Conservation (phyloP, 1,139 yeast species). For the Lodderomyces beijingensis region DNA sequence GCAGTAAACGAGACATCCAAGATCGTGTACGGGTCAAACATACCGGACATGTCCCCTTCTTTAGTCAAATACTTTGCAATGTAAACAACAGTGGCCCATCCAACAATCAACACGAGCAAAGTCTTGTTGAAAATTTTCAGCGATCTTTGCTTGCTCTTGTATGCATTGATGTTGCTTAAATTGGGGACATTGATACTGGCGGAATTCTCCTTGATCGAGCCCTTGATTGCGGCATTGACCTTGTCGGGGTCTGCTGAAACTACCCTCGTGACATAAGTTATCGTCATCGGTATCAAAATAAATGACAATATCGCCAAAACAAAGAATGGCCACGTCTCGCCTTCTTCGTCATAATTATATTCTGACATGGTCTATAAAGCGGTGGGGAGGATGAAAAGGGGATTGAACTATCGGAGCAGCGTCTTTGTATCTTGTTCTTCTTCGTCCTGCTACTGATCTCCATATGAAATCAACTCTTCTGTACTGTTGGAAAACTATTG, state of each 20-base stretch:
- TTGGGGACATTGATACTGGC: slow-evolving; percentile 38
- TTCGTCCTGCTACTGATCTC: not conserved
- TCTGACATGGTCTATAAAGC: slow-evolving; percentile 37
- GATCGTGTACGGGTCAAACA: slow-evolving; percentile 88
- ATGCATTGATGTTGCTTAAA: slow-evolving; percentile 35
- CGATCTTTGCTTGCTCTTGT: slow-evolving; percentile 33
- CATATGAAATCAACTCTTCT: too few species aligned
- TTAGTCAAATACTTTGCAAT: slow-evolving; percentile 48
- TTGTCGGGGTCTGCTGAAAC: slow-evolving; percentile 20
- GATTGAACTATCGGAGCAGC: too few species aligned
- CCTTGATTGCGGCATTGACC: slow-evolving; percentile 24
- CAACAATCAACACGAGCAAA: slow-evolving; percentile 46
- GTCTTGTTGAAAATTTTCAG: slow-evolving; percentile 43
- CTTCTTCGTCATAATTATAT: slow-evolving; percentile 82
- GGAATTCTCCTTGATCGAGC: slow-evolving; percentile 29
- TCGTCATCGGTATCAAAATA: slow-evolving; percentile 67
- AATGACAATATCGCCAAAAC: slow-evolving; percentile 63
- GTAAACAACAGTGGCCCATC: slow-evolving; percentile 62
- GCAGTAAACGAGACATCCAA: slow-evolving; percentile 71
- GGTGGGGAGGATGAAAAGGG: not conserved
- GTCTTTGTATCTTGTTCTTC: too few species aligned
- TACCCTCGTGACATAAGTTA: slow-evolving; percentile 36
- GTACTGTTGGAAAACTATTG: too few species aligned
- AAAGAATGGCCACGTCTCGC: slow-evolving; percentile 96
- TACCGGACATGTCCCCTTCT: slow-evolving; percentile 38